Conservation (phyloP, 2,329 filamentous ascomycete genomes). For the Penicillium italicum region DNA sequence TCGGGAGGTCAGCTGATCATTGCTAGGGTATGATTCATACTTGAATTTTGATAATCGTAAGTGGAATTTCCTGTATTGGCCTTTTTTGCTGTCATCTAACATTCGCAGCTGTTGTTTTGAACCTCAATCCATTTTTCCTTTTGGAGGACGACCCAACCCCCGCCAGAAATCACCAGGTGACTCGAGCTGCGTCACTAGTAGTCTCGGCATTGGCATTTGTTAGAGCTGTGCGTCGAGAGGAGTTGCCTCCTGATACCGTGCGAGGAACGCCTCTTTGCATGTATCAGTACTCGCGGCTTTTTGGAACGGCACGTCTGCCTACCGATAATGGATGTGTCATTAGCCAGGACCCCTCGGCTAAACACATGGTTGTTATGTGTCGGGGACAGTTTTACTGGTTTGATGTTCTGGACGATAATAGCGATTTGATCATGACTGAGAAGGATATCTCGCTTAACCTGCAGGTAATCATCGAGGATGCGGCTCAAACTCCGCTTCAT, state of each 20-base stretch:
- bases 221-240: conserved; percentile 85
- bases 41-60: conserved; percentile 88
- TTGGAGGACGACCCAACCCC: conserved; percentile 97
- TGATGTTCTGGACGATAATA: conserved; percentile 90
- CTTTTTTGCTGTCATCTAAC: conserved; percentile 8
- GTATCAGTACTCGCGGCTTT: conserved; percentile 95
- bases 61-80: conserved; percentile 12
- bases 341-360: conserved; percentile 87
- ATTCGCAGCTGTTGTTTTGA: conserved; percentile 72
- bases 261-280: conserved; percentile 86
- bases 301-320: conserved; percentile 89
- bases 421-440: conserved; percentile 94
- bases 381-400: conserved; percentile 99
- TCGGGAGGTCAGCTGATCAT: conserved; percentile 7
- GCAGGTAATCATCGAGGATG: conserved; percentile 87
- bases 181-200: conserved; percentile 84
- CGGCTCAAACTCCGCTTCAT: conserved; percentile 81
- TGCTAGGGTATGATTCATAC: conserved; percentile 92
- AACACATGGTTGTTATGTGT: conserved; percentile 88
- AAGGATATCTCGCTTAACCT: conserved; percentile 89
- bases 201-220: conserved; percentile 90
- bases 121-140: conserved; percentile 96
- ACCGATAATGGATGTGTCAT: conserved; percentile 95
- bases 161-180: conserved; percentile 93
- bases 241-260: conserved; percentile 82